These are phyloP conservation scores for Pseudogymnoascus sp. DNA, from an alignment of 2,329 filamentous ascomycete genomes.

Conservation along the genomic window DNA sequence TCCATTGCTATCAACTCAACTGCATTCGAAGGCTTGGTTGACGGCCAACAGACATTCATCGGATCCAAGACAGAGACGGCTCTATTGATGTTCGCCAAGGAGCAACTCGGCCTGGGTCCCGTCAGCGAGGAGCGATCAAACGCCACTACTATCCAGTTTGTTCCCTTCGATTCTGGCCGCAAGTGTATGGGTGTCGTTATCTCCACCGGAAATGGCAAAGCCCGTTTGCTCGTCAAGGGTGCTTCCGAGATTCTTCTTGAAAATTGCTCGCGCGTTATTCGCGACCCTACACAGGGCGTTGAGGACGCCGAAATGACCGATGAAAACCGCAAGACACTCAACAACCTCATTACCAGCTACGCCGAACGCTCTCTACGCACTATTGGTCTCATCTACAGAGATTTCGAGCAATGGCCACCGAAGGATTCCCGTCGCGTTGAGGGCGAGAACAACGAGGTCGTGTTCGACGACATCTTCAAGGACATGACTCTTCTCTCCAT, in stretches of 20 bases:
- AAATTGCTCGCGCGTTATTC: conserved; percentile 41
- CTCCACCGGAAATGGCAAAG: conserved; percentile 36
- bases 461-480: conserved; percentile 60
- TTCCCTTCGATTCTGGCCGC: conserved; percentile 33
- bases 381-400: conserved; percentile 64
- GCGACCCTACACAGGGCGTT: conserved; percentile 49
- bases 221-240: conserved; percentile 43
- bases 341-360: conserved; percentile 49
- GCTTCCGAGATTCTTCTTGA: conserved; percentile 42
- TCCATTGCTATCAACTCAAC: conserved; percentile 62
- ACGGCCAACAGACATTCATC: conserved; percentile 52
- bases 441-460: conserved; percentile 51
- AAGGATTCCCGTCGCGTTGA: conserved; percentile 43
- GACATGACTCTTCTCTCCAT: conserved; percentile 67
- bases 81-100: conserved; percentile 58
- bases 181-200: conserved; percentile 64
- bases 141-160: conserved; percentile 46
- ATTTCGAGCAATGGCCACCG: conserved; percentile 63
- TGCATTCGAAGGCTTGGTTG: conserved; percentile 57
- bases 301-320: conserved; percentile 43
- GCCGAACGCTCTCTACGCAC: conserved; percentile 62
- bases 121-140: conserved; percentile 55
- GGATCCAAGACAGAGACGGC: conserved; percentile 74
- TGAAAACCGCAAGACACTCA: conserved; percentile 46
- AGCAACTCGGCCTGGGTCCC: conserved; percentile 55